These are phyloP conservation scores for Pythium grandisporangium DNA, from an alignment of 352 stramenopile genomes.

Conservation along the genomic window DNA sequence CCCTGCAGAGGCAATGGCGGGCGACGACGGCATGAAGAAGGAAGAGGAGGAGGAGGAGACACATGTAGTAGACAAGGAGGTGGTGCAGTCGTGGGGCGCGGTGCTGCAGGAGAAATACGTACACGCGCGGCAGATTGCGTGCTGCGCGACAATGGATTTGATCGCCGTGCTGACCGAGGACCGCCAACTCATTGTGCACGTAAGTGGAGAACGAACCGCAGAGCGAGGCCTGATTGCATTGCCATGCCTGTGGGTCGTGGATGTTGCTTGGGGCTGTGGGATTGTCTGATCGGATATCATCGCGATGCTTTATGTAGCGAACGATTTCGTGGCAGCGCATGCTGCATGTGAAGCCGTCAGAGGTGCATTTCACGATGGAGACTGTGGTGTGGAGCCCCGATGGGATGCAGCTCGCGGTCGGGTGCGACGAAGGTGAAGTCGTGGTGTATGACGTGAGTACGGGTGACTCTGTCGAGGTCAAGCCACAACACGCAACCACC, in stretches of 20 bases:
- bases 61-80: too few species aligned
- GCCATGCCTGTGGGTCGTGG: too few species aligned
- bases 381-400: constrained; percentile 56
- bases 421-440: constrained; percentile 57
- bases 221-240: too few species aligned
- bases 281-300: neutral
- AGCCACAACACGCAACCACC: too few species aligned
- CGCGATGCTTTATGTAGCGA: constrained; percentile 20
- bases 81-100: constrained; percentile 25
- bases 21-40: too few species aligned
- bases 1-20: too few species aligned
- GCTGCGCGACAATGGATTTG: constrained; percentile 75
- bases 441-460: constrained; percentile 62
- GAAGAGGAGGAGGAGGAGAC: too few species aligned
- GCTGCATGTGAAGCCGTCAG: constrained; percentile 54
- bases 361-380: constrained; percentile 44
- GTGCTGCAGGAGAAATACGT: constrained; percentile 69
- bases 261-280: too few species aligned
- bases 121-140: constrained; percentile 30
- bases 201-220: too few species aligned
- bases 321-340: constrained; percentile 71
- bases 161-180: constrained; percentile 61
- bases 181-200: constrained; percentile 60
- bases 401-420: constrained; percentile 51
- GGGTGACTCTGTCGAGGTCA: constrained; percentile 13